A percentile compares a stretch with the other conserved stretches of the same genome.
Conservation (phyloP, 306 rosid genomes). For the Rubus idaeus region DNA sequence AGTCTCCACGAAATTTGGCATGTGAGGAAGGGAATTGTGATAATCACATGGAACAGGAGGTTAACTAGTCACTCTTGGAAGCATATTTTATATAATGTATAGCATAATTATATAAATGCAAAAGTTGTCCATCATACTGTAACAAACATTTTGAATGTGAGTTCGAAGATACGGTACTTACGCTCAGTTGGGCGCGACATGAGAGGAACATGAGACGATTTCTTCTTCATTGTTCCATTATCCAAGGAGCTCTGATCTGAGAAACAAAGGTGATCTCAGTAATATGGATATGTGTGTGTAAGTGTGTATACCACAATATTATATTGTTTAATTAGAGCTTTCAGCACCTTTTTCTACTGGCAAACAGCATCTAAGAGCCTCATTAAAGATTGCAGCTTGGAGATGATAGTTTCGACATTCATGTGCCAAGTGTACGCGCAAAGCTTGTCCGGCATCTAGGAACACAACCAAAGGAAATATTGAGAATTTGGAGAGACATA, state of each 20-base stretch:
- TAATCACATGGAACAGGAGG: neutral
- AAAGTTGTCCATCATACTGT: constrained; percentile 5
- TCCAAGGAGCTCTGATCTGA: constrained; percentile 47
- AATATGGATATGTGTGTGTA: constrained; percentile 4
- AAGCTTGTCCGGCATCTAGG: constrained; percentile 62
- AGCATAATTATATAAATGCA: neutral
- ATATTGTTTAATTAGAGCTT: constrained; percentile 15
- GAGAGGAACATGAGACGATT: constrained; percentile 59
- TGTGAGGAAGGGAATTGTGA: neutral
- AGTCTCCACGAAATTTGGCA: neutral
- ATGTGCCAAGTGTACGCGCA: constrained; percentile 55
- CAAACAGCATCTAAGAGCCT: constrained; percentile 64
- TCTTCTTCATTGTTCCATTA: constrained; percentile 52
- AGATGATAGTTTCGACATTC: constrained; percentile 71
- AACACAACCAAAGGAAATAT: constrained; percentile 18
- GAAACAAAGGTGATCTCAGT: constrained; percentile 27
- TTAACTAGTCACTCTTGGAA: neutral
- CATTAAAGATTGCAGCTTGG: constrained; percentile 73
- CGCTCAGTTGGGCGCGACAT: constrained; percentile 89
- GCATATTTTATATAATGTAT: neutral
- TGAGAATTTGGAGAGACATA: constrained; percentile 17
- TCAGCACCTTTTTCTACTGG: constrained; percentile 53
- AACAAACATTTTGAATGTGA: neutral
- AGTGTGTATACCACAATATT: neutral
- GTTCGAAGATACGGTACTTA: constrained; percentile 41